Base-by-base conservation (phyloP, 2,329 filamentous ascomycete species). In the Colletotrichum sp. region DNA sequence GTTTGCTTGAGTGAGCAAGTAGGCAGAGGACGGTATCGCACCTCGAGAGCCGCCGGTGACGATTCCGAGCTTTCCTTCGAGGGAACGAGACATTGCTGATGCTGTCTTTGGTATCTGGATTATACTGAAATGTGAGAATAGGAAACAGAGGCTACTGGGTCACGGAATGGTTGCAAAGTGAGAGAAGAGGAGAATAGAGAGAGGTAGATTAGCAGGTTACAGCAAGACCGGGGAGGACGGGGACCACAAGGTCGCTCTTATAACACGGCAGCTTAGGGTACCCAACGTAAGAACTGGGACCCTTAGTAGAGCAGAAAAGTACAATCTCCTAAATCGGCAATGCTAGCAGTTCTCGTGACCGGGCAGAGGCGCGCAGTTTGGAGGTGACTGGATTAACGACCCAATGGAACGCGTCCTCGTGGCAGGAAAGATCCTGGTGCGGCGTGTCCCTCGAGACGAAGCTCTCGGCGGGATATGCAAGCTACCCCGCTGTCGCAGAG, bases 31-130 rank as follows among this genome's bases (percentile, higher is more conserved):
- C 15, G 12, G 3, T 21, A 26, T 18, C 80, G 77, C 88, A 95
- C 94, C 94, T 88, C 95, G 88, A 74, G 94, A 95, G 75, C 92
- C 94, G 72, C 95, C 95, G 2, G 95, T 97, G 63, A 97, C 89
- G 78, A 98, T 93, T 69, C 91, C 95, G 67, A 96, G 88, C 84
- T 96, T 96, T 79, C 94, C 94, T 82, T 95, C 92, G n/a, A 94
- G 87, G 65, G 84, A 81, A 52, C 84, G 85, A 78, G 85, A 77
- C 85, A 87, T 87, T 72, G 65, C 77, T 75, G 7, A 2, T 7
- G 15, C 16, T 21, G 18, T 55, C 9, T 66, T 21, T n/a, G 36
- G 16, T 64, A 24, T 30, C 21, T 8, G 21, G 8, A 36, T 55
- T 24, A 15, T 26, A 24, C 24, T 21, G 24, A 18, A 43, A 15